These are phyloP conservation scores for Rhinocladiella similis DNA, from an alignment of 2,329 filamentous ascomycete genomes.

Conservation along the genomic window DNA sequence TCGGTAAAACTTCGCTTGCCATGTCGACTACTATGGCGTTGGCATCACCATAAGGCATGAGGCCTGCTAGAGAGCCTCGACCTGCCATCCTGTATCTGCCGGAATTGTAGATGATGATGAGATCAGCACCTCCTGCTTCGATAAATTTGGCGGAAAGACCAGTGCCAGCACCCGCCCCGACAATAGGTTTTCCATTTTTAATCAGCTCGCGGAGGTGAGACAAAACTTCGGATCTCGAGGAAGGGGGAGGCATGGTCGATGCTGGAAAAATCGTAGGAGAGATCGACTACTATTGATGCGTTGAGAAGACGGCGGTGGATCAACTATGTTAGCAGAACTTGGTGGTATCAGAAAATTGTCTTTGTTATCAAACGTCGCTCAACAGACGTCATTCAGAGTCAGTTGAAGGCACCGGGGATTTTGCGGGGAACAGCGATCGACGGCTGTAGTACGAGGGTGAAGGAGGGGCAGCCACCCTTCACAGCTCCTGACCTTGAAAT, in stretches of 20 bases:
- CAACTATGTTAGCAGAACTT: neutral
- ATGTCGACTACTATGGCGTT: constrained; percentile 71
- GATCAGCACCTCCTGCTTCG: constrained; percentile 66
- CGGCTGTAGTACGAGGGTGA: neutral
- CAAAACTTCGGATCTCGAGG: constrained; percentile 58
- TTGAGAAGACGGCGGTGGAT: neutral
- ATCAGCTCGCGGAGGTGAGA: constrained; percentile 55
- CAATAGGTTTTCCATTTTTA: constrained; percentile 57
- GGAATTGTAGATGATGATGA: constrained; percentile 73
- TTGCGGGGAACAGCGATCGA: neutral
- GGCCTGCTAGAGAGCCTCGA: constrained; percentile 65
- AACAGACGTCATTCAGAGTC: neutral
- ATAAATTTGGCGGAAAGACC: constrained; percentile 71
- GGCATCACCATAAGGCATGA: constrained; percentile 72
- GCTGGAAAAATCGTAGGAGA: neutral
- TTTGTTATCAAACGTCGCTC: too few relatives aligned
- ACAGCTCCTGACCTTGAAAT: neutral
- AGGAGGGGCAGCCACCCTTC: neutral
- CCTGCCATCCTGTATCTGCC: constrained; percentile 74
- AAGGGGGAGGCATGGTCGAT: constrained; percentile 56
- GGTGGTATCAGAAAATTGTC: too few relatives aligned
- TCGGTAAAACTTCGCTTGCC: constrained; percentile 66
- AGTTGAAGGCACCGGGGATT: too few relatives aligned
- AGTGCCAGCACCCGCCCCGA: constrained; percentile 65
- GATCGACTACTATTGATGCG: neutral